Evolutionary conservation across 2,329 filamentous ascomycete genomes (phyloP), one percentile per base, ranked within the genome.

Genomic region (Rugonectria rugulosa): DNA sequence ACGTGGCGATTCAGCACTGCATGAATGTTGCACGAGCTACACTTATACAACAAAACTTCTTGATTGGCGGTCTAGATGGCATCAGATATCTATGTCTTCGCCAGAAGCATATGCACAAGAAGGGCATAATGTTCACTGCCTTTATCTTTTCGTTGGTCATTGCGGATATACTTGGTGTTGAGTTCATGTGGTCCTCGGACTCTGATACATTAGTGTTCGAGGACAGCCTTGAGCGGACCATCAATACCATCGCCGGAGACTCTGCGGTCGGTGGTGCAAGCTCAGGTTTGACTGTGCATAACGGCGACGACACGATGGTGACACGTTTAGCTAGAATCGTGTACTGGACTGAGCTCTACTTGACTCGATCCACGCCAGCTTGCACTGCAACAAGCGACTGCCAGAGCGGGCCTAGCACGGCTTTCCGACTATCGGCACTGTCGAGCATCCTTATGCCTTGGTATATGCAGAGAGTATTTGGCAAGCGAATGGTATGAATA

Each of bases 51-150:
- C 51, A 60, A 15, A 59, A 59, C 6, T 44, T 66, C 27, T n/a
- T 37, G 17, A 55, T 67, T 26, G 24, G 32, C 15, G 60, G 60
- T 3, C 29, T 31, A 10, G 29, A 59, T 19, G 57, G 41, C 17
- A 41, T 61, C 19, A 55, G 57, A 10, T 50, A 66, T 19, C 38
- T 67, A 7, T 67, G 65, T 46, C 51, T 67, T 31, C 55, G 61
- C 11, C 65, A 67, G 37, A 57, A 58, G 10, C 65, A 67, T 41
- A 56, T 67, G 57, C 62, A 67, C 47, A 67, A 67, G 37, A 67
- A 67, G 46, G 65, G 60, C 45, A 64, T 67, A 54, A 67, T 67
- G 65, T 67, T 67, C 24, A 65, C 65, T 17, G 60, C 62, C 2
- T 67, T 58, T 26, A 44, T 67, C 53, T 67, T 66, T 45, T 56